Base-by-base conservation (phyloP, 2,329 filamentous ascomycete species). In the Alternaria atra region DNA sequence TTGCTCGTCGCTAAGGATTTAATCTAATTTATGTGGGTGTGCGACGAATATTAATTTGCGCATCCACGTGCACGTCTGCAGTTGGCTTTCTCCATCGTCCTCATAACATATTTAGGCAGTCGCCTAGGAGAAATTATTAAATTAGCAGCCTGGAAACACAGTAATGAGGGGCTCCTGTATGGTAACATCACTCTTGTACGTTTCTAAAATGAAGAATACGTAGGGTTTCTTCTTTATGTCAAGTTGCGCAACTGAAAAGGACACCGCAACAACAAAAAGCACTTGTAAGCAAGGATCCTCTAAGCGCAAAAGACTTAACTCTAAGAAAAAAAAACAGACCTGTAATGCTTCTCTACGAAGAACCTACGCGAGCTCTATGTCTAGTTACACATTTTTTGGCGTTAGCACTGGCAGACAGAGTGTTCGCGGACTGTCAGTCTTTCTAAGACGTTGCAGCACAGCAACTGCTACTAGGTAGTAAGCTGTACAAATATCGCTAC, bases 21-120 rank as follows among this genome's bases (percentile, higher is more conserved):
- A 2, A 55, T 66, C 5, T 6, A 23, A 2, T 66, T 61, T 20
- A n/a, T 64, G 2, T 66, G 44, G n/a, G n/a, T n/a, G n/a, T n/a
- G n/a, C n/a, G n/a, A n/a, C n/a, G n/a, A n/a, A n/a, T n/a, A n/a
- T n/a, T 43, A 51, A 12, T 40, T n/a, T 13, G 1, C 48, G 12
- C 58, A 66, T 32, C 55, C 32, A 17, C 58, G 60, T 10, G 17
- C 48, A 50, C 27, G 51, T 12, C 35, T 60, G 7, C 54, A 63
- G 27, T n/a, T 66, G 9, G 52, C 52, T 6, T 66, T 63, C 50
- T 8, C 39, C 13, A 20, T 61, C 13, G 3, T 50, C 2, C 34
- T 61, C 17, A 30, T 51, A 15, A 39, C 29, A 5, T 13, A 27
- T 2, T 2, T 40, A 10, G 59, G 59, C 6, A 52, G 29, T 37